Percentiles rank a stretch among this genome's conserved stretches.
Evolutionary conservation across 1,139 yeast genomes (phyloP).

Genomic region (Sugiyamaella castrensis): DNA sequence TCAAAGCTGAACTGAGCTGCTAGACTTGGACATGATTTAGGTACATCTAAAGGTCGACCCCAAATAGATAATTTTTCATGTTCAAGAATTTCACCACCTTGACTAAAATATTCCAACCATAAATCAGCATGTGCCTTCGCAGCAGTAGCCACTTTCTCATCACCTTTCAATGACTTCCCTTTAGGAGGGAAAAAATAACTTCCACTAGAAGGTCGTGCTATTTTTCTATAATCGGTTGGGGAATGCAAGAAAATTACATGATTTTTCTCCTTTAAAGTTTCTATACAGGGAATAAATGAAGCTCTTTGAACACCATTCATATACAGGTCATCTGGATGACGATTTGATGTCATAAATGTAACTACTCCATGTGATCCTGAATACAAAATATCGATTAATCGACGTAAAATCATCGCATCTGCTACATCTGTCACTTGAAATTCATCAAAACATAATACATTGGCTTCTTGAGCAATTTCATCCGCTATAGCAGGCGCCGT

Average conservation of each 20-base stretch:
- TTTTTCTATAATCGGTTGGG: conserved; percentile 89
- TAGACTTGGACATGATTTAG: conserved; percentile 67
- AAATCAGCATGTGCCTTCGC: conserved; percentile 61
- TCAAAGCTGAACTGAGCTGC: conserved; percentile 89
- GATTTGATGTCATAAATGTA: conserved; percentile 87
- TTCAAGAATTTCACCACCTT: conserved; percentile 43
- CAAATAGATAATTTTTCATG: conserved; percentile 60
- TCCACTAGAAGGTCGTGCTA: conserved; percentile 76
- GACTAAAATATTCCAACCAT: conserved; percentile 80
- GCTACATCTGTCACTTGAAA: conserved; percentile 93
- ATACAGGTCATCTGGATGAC: conserved; percentile 92
- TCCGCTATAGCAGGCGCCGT: conserved; percentile 81
- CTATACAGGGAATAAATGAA: conserved; percentile 88
- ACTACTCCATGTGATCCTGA: conserved; percentile 75
- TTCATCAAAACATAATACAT: conserved; percentile 90
- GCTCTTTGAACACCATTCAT: conserved; percentile 90
- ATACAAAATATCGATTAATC: conserved; percentile 60
- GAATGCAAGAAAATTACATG: conserved; percentile 79
- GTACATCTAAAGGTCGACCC: conserved; percentile 82
- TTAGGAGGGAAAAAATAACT: conserved; percentile 69
- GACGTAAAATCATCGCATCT: conserved; percentile 90
- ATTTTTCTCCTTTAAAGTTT: conserved; percentile 67
- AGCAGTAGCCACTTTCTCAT: conserved; percentile 46
- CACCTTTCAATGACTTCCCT: conserved; percentile 25
- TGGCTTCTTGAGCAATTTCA: conserved; percentile 71